Conservation (phyloP, 495 filamentous ascomycete genomes). For the Penicillium macrosclerotiorum region DNA sequence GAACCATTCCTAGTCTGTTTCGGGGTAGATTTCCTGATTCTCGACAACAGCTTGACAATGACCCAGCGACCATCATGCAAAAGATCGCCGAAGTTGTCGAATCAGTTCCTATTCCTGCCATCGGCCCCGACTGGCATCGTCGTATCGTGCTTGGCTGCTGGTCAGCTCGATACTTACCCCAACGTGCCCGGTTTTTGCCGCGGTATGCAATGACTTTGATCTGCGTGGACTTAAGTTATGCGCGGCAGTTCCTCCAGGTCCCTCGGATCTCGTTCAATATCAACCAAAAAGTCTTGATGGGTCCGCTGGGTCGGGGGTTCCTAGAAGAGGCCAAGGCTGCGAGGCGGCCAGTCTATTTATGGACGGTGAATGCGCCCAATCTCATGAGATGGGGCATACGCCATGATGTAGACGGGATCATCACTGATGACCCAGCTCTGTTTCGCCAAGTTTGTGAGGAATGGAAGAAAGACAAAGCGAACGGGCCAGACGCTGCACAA, state of each 20-base stretch:
- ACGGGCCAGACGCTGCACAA: neutral
- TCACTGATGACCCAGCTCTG: conserved; percentile 54
- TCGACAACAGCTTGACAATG: conserved; percentile 55
- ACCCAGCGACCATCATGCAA: conserved; percentile 66
- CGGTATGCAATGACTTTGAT: conserved; percentile 68
- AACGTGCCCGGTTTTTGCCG: conserved; percentile 60
- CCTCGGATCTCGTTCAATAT: conserved; percentile 72
- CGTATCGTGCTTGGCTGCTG: conserved; percentile 78
- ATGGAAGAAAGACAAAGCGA: conserved; percentile 17
- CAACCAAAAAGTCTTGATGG: conserved; percentile 60
- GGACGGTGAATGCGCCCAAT: conserved; percentile 78
- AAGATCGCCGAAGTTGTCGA: conserved; percentile 60
- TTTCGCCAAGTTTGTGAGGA: conserved; percentile 12
- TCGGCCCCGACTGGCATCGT: conserved; percentile 58
- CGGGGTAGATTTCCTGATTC: neutral
- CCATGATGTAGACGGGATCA: conserved; percentile 51
- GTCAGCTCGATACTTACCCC: conserved; percentile 65
- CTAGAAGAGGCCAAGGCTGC: conserved; percentile 53
- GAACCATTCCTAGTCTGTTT: neutral
- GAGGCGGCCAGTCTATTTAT: conserved; percentile 63
- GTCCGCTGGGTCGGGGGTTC: conserved; percentile 62
- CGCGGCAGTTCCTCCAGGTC: conserved; percentile 61
- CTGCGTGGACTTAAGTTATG: conserved; percentile 65
- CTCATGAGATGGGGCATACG: conserved; percentile 73
- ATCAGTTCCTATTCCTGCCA: conserved; percentile 40